Evolutionary conservation across 306 rosid genomes (phyloP), one percentile per base, ranked within the genome.

Genomic region (Fagus crenata): DNA sequence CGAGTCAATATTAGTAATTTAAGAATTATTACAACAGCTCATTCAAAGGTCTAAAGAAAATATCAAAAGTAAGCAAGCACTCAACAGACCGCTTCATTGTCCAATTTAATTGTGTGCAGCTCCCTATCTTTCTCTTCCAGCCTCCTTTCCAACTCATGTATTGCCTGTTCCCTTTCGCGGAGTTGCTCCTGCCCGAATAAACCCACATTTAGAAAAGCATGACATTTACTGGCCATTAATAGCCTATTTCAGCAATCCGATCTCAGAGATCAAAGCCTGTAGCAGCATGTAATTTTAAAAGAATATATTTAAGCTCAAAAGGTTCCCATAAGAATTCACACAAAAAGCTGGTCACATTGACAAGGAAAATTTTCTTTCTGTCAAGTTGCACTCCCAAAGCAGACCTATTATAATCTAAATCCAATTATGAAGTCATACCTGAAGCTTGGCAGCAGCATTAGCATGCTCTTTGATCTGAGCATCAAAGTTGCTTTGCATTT

Each of bases 91-190:
- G 93, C 98, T 96, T 96, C 98, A 75, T 87, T 96, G 77, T 92
- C 99, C 79, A 89, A 77, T 83, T 91, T 91, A 80, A 91, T 89
- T 69, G 90, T 82, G 74, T 91, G 99, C 46, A 96, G 78, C 76
- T 96, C 99, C 65, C 93, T 89, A 55, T 96, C 98, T 82, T 89
- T 89, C 77, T 89, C 99, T 84, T 92, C 98, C 79, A 96, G 73
- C 82, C 88, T 89, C 82, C 93, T 89, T 78, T 96, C 97, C 80
- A 96, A 83, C 32, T 92, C 98, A 75, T 67, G 96, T 60, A 92
- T 75, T 59, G 85, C 74, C 58, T 76, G 96, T 71, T 96, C 98
- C 84, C 87, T 91, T 80, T 89, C 97, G 63, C 74, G 80, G 61
- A 96, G 85, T 84, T 92, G 93, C 81, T 91, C 99, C 99, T 96